Evolutionary conservation across 2,329 filamentous ascomycete genomes (phyloP), one percentile per base, ranked within the genome.

Genomic region (Nothophoma quercina): DNA sequence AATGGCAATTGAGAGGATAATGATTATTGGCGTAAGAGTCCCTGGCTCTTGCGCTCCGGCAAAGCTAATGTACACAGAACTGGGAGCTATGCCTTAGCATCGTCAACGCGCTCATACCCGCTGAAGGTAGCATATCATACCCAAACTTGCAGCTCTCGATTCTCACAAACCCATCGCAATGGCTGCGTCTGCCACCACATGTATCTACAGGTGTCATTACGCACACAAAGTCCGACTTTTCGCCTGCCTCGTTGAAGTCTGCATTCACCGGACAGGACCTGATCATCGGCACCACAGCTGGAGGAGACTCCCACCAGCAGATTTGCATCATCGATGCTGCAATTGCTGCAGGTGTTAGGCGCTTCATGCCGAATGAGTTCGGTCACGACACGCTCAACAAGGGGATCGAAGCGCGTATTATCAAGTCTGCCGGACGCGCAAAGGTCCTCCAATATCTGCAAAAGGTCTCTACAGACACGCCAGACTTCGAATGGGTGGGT

Each of bases 331-430:
- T 79, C 32, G 69, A 78, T 35, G 77, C 76, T 15, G 65, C 72
- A 13, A 56, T 76, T 34, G 66, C 71, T 13, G 74, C 73, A 7
- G 71, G 73, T 7, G 76, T 78, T 3, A 66, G 62, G 36, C 69
- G 74, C 13, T 75, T 78, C 58, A 69, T 79, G 22, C 76, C 77
- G 9, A 65, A 71, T 22, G 77, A 79, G 48, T 79, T 76, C 54
- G 75, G 73, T 34, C 71, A 69, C 29, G 65, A 70, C 42, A 59
- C 68, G 19, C 55, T 72, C 23, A 76, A 75, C 52, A 34, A 49
- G 13, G 38, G 41, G 4, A 58, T 67, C 70, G 39, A 44, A 52
- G 12, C 67, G 73, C 7, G 48, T 75, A 9, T 60, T 69, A 15
- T n/a, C n/a, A 69, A 68, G 8, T 60, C 59, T 29, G 58, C 51